Conservation (phyloP, 352 stramenopile genomes). For the Vaucheria bursata region DNA sequence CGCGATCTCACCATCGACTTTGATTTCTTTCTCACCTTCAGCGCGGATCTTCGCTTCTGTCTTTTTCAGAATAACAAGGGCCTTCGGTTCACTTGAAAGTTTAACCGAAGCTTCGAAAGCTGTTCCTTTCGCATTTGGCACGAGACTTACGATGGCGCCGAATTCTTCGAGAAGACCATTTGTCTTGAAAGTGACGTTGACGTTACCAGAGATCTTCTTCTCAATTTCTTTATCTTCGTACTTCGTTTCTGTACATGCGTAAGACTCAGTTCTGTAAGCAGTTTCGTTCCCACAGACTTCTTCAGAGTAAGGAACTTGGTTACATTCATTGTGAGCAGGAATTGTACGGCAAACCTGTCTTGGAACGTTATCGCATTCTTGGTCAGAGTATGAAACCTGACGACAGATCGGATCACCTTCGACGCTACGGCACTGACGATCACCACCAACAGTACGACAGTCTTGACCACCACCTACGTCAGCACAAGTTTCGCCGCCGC, state of each 20-base stretch:
- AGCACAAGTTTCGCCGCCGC: no score
- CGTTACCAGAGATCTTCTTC: neutral
- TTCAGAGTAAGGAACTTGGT: neutral
- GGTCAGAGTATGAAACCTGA: neutral
- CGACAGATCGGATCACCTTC: neutral
- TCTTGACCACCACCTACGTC: no score
- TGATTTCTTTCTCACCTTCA: no score
- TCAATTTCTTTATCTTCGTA: neutral
- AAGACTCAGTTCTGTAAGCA: neutral
- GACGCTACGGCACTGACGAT: neutral
- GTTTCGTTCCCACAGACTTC: neutral
- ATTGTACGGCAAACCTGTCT: neutral
- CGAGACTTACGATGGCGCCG: no score
- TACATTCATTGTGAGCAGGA: neutral
- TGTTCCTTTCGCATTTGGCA: no score
- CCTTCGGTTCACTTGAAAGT: no score
- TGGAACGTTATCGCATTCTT: neutral
- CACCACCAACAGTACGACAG: neutral
- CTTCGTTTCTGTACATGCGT: neutral
- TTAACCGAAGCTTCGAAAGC: no score
- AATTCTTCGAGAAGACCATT: no score
- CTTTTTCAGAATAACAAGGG: no score
- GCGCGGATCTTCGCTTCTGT: no score
- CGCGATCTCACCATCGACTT: no score
- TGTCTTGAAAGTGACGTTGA: neutral